Percentiles rank a stretch among this genome's conserved stretches.
phyloP scores from a whole-genome alignment of 345 rosid genomes.

The Lumnitzera racemosa region DNA sequence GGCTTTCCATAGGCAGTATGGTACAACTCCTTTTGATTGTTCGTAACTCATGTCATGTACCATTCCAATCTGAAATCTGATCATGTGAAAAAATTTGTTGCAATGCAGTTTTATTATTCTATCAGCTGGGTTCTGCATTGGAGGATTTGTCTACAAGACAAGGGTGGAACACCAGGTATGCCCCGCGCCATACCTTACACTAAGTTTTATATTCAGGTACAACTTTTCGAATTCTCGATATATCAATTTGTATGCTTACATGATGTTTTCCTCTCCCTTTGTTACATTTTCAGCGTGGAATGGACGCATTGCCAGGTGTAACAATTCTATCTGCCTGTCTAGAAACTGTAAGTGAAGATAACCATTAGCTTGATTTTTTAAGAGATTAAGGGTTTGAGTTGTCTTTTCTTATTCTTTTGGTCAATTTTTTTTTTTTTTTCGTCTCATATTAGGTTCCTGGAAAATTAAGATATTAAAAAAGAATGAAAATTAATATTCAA shows the following conservation, averaged over 20 bases:
- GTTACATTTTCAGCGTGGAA: conserved; percentile 52
- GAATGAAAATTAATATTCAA: no score
- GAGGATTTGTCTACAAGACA: conserved; percentile 86
- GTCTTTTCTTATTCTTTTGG: no score
- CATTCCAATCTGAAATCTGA: conserved; percentile 11
- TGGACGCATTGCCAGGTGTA: conserved; percentile 91
- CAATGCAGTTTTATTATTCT: conserved; percentile 55
- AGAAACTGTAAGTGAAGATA: conserved; percentile 56
- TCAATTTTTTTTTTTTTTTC: no score
- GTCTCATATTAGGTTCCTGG: no score
- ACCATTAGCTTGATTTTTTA: neutral
- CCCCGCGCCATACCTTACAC: neutral
- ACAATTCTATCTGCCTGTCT: conserved; percentile 71
- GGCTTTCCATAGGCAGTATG: no score
- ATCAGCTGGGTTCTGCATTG: conserved; percentile 64
- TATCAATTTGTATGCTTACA: no score
- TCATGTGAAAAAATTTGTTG: conserved; percentile 9
- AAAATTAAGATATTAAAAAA: no score
- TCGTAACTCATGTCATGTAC: neutral
- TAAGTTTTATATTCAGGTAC: no score
- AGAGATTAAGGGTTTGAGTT: neutral
- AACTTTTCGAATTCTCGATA: no score
- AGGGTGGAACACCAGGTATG: conserved; percentile 58
- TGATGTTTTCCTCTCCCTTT: neutral
- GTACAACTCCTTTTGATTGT: no score